A percentile compares a stretch with the other conserved stretches of the same genome.
phyloP scores from a whole-genome alignment of 352 stramenopile species.

The Elongisporangium anandrum region DNA sequence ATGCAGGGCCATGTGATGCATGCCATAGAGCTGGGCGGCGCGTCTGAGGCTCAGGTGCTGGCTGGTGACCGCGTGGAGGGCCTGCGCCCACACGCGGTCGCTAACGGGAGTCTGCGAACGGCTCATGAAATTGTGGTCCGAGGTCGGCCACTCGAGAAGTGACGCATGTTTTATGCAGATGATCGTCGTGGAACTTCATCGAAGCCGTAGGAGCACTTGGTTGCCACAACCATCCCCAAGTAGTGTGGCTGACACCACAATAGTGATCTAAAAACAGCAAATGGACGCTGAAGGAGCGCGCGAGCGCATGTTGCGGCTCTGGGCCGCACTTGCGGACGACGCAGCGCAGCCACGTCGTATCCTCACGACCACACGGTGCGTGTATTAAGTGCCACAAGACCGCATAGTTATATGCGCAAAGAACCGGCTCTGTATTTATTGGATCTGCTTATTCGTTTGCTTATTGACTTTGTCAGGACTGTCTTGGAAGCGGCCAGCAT shows the following conservation, averaged over 20 bases:
- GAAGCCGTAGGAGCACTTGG: background rate
- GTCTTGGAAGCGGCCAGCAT: slow-evolving; percentile 34
- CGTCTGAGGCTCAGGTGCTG: slow-evolving; percentile 56
- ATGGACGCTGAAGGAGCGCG: slow-evolving; percentile 41
- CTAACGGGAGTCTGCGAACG: slow-evolving; percentile 6
- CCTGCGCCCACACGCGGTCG: slow-evolving; percentile 54
- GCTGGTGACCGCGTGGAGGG: slow-evolving; percentile 56
- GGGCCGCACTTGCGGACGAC: slow-evolving; percentile 22
- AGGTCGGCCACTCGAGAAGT: background rate
- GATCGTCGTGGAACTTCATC: background rate
- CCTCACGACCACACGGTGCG: slow-evolving; percentile 47
- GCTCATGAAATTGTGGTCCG: background rate
- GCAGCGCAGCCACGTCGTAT: slow-evolving; percentile 23
- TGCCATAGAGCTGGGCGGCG: slow-evolving; percentile 51
- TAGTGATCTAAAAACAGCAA: background rate
- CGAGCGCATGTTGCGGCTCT: slow-evolving; percentile 56
- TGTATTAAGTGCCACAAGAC: background rate
- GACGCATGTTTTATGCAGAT: background rate
- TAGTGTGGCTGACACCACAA: background rate
- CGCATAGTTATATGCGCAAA: background rate
- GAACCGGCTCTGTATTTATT: background rate
- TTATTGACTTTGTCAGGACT: slow-evolving; percentile 27
- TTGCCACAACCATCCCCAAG: background rate
- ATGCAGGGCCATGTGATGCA: slow-evolving; percentile 65
- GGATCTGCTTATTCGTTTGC: background rate